Base-by-base conservation (phyloP, 441 rosid genomes). In the Euphorbia schlechtendalii region DNA sequence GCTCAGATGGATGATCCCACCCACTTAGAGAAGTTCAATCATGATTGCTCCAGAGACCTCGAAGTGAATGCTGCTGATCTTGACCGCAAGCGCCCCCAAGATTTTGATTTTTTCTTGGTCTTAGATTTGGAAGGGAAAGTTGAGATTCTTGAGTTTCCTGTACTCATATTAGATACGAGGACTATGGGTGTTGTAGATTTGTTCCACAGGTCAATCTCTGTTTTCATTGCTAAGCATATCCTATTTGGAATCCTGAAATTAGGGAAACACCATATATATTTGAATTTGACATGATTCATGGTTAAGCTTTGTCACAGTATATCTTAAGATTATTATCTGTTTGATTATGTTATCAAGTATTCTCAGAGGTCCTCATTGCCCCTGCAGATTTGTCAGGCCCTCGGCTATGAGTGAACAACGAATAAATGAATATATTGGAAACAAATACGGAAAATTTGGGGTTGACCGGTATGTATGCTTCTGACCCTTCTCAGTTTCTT, bases 121-220 rank as follows among this genome's bases (percentile, higher is more conserved):
- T 82, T 90, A 49, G 97, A 90, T 84, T 83, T 93, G 78, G 96
- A 93, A 68, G 95, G 97, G 56, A 93, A 86, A 80, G 92, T 84
- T 56, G 90, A 93, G 84, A 88, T 86, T 74, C 96, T 93, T 53
- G 98, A 93, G 78, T 93, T 88, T 71, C 91, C 96, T 32, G 92
- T 90, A 30, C 70, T 93, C 57, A 69, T 93, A 32, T 67, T 93
- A 24, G 90, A 90, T 77, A 82, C 92, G 32, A 85, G 71, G 74
- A 81, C 96, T 36, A 76, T 87, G 83, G 61, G 62, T 32, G 69
- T 83, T 27, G 82, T 88, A 9, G 92, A 85, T 78, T 82, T 90
- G 61, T 93, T 93, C 77, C 98, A 93, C 86, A 88, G 95, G 97
- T 90, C 73, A 51, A 48, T 56, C 22, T 71, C 73, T 52, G 30